Base-by-base conservation (phyloP, 768 basidiomycete species). In the Auriscalpium microsporum region DNA sequence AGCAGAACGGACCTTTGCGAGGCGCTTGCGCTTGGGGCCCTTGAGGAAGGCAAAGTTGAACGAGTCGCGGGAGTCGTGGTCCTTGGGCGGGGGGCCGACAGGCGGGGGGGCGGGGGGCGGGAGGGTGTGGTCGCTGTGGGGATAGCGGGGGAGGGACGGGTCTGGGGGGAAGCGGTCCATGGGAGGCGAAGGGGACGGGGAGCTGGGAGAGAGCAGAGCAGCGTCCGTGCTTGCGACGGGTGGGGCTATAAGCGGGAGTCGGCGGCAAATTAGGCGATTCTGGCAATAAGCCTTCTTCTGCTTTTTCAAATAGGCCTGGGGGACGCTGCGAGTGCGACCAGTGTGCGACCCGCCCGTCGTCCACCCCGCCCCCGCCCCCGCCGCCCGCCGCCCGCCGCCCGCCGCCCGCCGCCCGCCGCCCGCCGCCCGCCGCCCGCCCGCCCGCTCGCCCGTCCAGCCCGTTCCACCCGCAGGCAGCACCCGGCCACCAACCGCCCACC, bases 1-100 rank as follows among this genome's bases (percentile, higher is more conserved):
- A 10, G 38, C 23, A 42, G 19, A 59, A n/a, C 68, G 45, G 48
- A 76, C 78, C 75, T 79, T 79, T 57, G 77, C 75, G 9, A 79
- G 71, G 7, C 78, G 76, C 58, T 79, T 79, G 45, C 78, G 74
- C 63, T 81, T 79, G n/a, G 72, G 73, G 42, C 73, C 75, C 57
- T 77, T 79, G 65, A 76, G 72, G 62, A 78, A 76, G n/a, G 75
- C 69, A 57, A 73, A 67, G 52, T 63, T 66, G 44, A 67, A 54
- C 37, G 71, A 69, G 21, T 68, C 72, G 16, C 65, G 69, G 7
- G 57, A 49, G n/a, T 65, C 67, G 0, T 60, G 55, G 2, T 58
- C 55, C 40, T 48, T 45, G 42, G 54, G 53, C 49, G 46, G 45
- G 49, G 54, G 50, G 10, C 28, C 42, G 56, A 53, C 49, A 47